phyloP scores from a whole-genome alignment of 805 yeast species.

The Scheffersomyces amazonensis region DNA sequence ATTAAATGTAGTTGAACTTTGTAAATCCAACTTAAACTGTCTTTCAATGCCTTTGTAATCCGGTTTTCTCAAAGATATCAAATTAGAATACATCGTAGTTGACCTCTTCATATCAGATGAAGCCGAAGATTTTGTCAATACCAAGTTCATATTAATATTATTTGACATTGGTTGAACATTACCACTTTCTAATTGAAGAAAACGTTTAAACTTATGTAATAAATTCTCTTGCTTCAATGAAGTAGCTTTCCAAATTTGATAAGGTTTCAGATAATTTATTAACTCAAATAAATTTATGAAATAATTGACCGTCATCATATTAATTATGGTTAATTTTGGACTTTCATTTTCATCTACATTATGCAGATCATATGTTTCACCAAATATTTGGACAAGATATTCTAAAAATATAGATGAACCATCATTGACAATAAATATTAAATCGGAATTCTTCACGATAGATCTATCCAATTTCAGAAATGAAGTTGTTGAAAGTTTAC shows the following conservation, averaged over 20 bases:
- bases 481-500: background rate
- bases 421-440: slow-evolving; percentile 36
- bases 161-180: slow-evolving; percentile 1
- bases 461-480: slow-evolving; percentile 4
- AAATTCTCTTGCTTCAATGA: slow-evolving; percentile 24
- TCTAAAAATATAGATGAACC: slow-evolving; percentile 31
- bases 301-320: slow-evolving; percentile 38
- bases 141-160: too few relatives aligned
- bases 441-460: slow-evolving; percentile 19
- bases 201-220: slow-evolving; percentile 20
- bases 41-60: slow-evolving; percentile 28
- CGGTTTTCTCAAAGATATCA: slow-evolving; percentile 17
- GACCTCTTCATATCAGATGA: background rate
- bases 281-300: slow-evolving; percentile 37
- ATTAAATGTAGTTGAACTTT: slow-evolving; percentile 17
- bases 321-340: slow-evolving; percentile 34
- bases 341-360: slow-evolving; percentile 4
- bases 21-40: slow-evolving; percentile 26
- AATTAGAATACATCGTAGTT: slow-evolving; percentile 17
- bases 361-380: slow-evolving; percentile 2
- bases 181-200: slow-evolving; percentile 23
- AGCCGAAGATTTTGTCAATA: background rate
- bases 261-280: slow-evolving; percentile 28
- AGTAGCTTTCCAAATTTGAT: slow-evolving; percentile 39
- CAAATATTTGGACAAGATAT: slow-evolving; percentile 14